These are phyloP conservation scores for Citrus trifoliata DNA, from an alignment of 345 rosid species.

Conservation along the genomic window DNA sequence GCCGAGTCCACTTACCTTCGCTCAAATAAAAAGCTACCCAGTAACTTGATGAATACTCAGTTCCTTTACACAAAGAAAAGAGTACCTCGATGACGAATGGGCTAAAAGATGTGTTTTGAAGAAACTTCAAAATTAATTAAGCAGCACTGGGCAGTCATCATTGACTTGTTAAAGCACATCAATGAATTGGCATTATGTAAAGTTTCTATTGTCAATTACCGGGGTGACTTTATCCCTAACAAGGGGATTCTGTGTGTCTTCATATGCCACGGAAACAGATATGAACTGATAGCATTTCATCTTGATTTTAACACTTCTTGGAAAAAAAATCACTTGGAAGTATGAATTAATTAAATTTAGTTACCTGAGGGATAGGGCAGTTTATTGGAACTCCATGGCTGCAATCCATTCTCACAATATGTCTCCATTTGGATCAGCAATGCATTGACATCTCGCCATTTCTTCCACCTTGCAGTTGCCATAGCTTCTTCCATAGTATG, in stretches of 20 bases:
- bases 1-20: not conserved
- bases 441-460: conserved; percentile 68
- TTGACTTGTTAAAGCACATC: not conserved
- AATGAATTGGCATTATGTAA: not conserved
- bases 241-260: not conserved
- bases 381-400: conserved; percentile 73
- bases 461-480: conserved; percentile 96
- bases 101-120: not conserved
- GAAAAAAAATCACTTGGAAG: not conserved
- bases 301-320: too few relatives aligned
- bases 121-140: not conserved
- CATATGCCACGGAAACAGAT: not conserved
- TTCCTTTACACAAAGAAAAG: not conserved
- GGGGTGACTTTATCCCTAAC: not conserved
- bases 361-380: conserved; percentile 76
- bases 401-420: conserved; percentile 77
- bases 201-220: not conserved
- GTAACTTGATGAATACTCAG: not conserved
- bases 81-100: not conserved
- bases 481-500: conserved; percentile 94
- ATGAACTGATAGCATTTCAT: too few relatives aligned
- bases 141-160: not conserved
- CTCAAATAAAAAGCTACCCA: not conserved
- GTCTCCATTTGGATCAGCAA: conserved; percentile 83
- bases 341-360: not conserved